Conservation (phyloP, 1,284 basidiomycete species). For the Athelia sp. region DNA sequence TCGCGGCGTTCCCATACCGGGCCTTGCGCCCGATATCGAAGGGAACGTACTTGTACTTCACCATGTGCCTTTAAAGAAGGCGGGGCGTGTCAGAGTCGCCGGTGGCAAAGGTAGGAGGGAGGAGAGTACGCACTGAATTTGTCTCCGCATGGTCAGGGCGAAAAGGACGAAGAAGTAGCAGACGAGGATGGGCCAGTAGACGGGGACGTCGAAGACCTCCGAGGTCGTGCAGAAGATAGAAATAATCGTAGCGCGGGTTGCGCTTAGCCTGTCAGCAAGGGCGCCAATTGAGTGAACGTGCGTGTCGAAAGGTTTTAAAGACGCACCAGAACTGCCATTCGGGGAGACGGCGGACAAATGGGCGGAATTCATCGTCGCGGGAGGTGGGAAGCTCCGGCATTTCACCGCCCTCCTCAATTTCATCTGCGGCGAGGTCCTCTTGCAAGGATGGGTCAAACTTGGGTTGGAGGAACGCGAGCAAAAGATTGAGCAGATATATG, state of each 20-base stretch:
- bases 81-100: conserved; percentile 9
- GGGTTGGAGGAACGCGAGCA: conserved; percentile 86
- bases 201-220: conserved; percentile 87
- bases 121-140: conserved; percentile 78
- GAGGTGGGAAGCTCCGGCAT: conserved; percentile 20
- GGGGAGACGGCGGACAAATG: conserved; percentile 93
- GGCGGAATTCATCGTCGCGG: conserved; percentile 89
- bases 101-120: background rate
- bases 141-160: conserved; percentile 86
- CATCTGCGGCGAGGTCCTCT: conserved; percentile 89
- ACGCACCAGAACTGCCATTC: conserved; percentile 94
- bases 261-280: conserved; percentile 70
- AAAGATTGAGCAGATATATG: conserved; percentile 90
- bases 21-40: conserved; percentile 89
- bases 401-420: conserved; percentile 88
- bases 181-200: conserved; percentile 97
- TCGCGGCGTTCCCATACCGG: conserved; percentile 50
- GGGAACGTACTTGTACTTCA: conserved; percentile 95
- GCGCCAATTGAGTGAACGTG: conserved; percentile 5
- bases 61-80: conserved; percentile 76
- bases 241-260: conserved; percentile 84
- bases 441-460: conserved; percentile 96
- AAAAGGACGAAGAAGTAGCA: conserved; percentile 90
- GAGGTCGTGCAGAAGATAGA: conserved; percentile 80
- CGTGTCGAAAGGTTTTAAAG: conserved; percentile 5